Evolutionary conservation across 176 grass and related monocot species (phyloP), one percentile per base, ranked within the genome.

Genomic region (Cenchrus fungigraminus): DNA sequence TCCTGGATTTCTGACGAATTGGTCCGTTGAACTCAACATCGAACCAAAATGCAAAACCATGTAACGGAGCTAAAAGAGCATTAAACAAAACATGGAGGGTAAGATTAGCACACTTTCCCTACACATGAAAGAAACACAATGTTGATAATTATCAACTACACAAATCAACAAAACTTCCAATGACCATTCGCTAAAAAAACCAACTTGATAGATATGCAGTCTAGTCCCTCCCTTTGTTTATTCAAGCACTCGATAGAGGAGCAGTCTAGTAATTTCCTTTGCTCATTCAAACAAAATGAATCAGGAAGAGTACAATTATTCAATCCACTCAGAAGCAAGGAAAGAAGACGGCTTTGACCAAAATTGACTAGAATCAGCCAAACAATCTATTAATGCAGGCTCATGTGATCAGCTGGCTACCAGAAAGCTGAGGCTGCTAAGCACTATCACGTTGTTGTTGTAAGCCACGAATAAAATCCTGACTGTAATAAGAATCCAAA

Each of bases 1-100:
- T 91, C 75, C 87, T 91, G 63, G 75, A 66, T 86, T 88, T 91
- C 79, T 81, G 88, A 45, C 75, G 54, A 72, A 86, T 68, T 79
- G 93, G 90, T 34, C 97, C 97, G 11, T 96, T 88, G 73, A 99
- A 99, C 67, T 94, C 93, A 0, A 99, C 92, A 92, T 99, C 94
- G 57, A 99, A 99, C 97, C 97, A 99, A 94, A 99, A 99, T 86
- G 93, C 97, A 76, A 99, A 99, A 32, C 97, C 97, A 94, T 99
- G 91, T 53, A 99, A 79, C 32, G 97, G 97, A 76, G 97, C 97
- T 99, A 79, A 60, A 82, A 79, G 69, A 71, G 74, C 59, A 28
- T 45, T 45, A 87, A 76, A 81, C 1, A 65, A 65, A 77, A 51
- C 43, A 60, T 0, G 63, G 47, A 88, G 52, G 82, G 45, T 45